Conservation (phyloP, 2,329 filamentous ascomycete genomes). For the Myriosclerotinia duriaeana region DNA sequence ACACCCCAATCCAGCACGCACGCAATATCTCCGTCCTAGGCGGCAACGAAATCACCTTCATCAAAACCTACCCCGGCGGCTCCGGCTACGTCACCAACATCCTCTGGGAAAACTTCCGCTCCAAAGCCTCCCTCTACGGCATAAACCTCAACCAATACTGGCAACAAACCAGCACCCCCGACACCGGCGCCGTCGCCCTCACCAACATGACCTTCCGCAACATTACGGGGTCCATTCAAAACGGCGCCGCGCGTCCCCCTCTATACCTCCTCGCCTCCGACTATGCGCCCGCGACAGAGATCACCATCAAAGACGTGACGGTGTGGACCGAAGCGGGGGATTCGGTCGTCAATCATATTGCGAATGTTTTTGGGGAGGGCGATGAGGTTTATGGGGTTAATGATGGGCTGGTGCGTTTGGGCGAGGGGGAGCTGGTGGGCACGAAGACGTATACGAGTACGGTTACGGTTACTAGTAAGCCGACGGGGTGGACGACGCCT, state of each 20-base stretch:
- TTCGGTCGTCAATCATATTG: constrained; percentile 40
- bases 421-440: constrained; percentile 17
- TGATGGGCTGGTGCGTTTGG: constrained; percentile 27
- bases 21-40: constrained; percentile 42
- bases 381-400: constrained; percentile 37
- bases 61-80: constrained; percentile 45
- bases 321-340: constrained; percentile 41
- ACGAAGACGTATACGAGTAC: constrained; percentile 38
- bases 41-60: constrained; percentile 43
- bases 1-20: background rate
- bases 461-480: constrained; percentile 39
- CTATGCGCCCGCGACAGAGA: constrained; percentile 38
- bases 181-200: constrained; percentile 36
- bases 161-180: constrained; percentile 31
- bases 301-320: constrained; percentile 41
- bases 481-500: constrained; percentile 35
- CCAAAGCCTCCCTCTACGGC: constrained; percentile 33
- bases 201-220: constrained; percentile 37
- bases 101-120: constrained; percentile 40
- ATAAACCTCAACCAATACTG: constrained; percentile 38
- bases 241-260: constrained; percentile 38
- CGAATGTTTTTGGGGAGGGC: constrained; percentile 42
- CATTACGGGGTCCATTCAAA: constrained; percentile 32
- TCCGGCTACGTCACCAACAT: constrained; percentile 42
- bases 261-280: constrained; percentile 42